Evolutionary conservation across 2,329 filamentous ascomycete species (phyloP).

Genomic region (Dothideomycetes sp.): DNA sequence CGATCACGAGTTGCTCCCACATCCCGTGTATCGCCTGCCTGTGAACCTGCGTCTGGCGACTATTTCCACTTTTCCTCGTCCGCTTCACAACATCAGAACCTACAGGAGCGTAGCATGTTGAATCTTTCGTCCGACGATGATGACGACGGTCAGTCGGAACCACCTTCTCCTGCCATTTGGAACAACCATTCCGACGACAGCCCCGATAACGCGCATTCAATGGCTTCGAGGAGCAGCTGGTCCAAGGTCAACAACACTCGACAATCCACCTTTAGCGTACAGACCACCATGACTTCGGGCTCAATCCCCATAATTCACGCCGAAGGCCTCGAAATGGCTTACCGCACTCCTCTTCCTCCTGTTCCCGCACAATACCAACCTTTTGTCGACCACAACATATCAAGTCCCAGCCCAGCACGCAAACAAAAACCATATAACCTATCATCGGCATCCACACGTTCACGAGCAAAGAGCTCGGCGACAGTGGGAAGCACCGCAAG

Average conservation of each 20-base stretch:
- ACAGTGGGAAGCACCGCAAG: slow-evolving; percentile 12
- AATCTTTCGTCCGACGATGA: slow-evolving; percentile 20
- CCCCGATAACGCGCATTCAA: slow-evolving; percentile 3
- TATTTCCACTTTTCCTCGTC: slow-evolving; percentile 13
- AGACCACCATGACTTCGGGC: slow-evolving; percentile 21
- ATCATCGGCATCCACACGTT: slow-evolving; percentile 1
- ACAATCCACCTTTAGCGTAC: slow-evolving; percentile 15
- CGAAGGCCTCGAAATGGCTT: slow-evolving; percentile 11
- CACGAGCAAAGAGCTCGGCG: slow-evolving; percentile 1
- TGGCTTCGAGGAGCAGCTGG: no score
- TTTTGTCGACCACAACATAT: neutral
- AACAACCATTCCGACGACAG: slow-evolving; percentile 9
- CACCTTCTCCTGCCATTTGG: slow-evolving; percentile 14
- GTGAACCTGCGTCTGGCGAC: slow-evolving; percentile 7
- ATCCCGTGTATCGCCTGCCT: slow-evolving; percentile 13
- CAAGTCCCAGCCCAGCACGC: slow-evolving; percentile 4
- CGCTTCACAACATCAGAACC: neutral
- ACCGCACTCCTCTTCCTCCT: slow-evolving; percentile 15
- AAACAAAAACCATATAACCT: slow-evolving; percentile 5
- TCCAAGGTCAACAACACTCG: slow-evolving; percentile 7
- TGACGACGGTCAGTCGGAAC: slow-evolving; percentile 24
- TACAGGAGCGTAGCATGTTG: slow-evolving; percentile 12
- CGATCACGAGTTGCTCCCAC: slow-evolving; percentile 15
- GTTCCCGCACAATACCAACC: slow-evolving; percentile 9
- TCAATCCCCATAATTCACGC: slow-evolving; percentile 21